Percentiles rank a stretch among this genome's conserved stretches.
Conservation (phyloP, 2,329 filamentous ascomycete species). For the Venturia carpophila region DNA sequence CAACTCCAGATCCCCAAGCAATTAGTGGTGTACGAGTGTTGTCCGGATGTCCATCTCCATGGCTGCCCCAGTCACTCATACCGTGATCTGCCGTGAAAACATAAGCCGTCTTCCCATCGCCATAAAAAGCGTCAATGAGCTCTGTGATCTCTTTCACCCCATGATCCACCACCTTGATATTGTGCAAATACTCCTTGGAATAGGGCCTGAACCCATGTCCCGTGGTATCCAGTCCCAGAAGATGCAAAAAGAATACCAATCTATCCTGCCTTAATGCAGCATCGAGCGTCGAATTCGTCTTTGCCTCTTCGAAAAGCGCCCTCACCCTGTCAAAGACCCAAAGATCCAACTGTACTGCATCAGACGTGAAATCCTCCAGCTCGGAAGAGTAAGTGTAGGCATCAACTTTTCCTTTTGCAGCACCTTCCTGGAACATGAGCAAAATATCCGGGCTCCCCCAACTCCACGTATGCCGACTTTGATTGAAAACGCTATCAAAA, state of each 20-base stretch:
- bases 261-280: constrained; percentile 71
- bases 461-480: constrained; percentile 94
- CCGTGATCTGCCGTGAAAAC: constrained; percentile 97
- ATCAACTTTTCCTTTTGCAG: constrained; percentile 76
- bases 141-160: constrained; percentile 78
- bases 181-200: constrained; percentile 88
- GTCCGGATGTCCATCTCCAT: constrained; percentile 94
- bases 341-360: constrained; percentile 72
- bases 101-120: constrained; percentile 75
- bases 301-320: constrained; percentile 72
- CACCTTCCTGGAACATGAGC: constrained; percentile 94
- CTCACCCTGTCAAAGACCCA: constrained; percentile 98
- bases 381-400: constrained; percentile 78
- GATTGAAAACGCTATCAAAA: constrained; percentile 98
- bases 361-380: constrained; percentile 79
- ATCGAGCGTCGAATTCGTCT: constrained; percentile 66
- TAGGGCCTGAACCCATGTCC: constrained; percentile 85
- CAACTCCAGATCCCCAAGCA: constrained; percentile 86
- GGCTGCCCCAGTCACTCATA: constrained; percentile 99
- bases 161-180: constrained; percentile 88
- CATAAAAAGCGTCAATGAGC: constrained; percentile 79
- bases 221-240: constrained; percentile 84
- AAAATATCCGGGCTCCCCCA: constrained; percentile 98
- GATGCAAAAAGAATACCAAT: constrained; percentile 87
- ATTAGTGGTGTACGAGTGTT: constrained; percentile 93